Evolutionary conservation across 305 asterid species (phyloP), one percentile per base, ranked within the genome.

Genomic region (Fraxinus sp.): DNA sequence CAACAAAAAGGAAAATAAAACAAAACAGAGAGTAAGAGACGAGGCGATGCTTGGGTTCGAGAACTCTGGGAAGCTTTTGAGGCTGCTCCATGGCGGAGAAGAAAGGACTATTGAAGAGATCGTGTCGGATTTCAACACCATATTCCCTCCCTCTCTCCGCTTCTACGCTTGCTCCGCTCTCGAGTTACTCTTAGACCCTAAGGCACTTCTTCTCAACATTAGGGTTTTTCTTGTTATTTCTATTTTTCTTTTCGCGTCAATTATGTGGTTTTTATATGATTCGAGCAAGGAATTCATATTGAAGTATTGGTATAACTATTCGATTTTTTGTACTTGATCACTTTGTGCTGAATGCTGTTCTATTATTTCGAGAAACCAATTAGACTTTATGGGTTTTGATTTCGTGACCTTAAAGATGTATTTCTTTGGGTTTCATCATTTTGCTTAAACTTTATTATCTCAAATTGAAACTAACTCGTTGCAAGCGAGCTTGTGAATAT

Each of bases 111-210:
- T 96, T 36, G 93, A 96, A 43, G 94, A 93, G 83, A 92, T 96
- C 86, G 78, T 91, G 26, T 85, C 88, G 3, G 97, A 94, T 49
- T 93, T 94, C 88, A 84, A 46, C 85, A 84, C 93, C 77, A 82
- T 83, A 1, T 89, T 96, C 83, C 89, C 91, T 32, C 88, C 86
- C 80, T 87, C 92, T 46, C 83, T 84, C 41, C 90, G 89, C 68
- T 91, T 93, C 78, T 76, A 83, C 36, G 93, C 91, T 85, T 94
- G 99, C 90, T 86, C 93, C 59, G 91, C 97, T 55, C 92, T 96
- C 83, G 97, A 92, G 80, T 81, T 91, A 26, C 90, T 95, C 33
- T 89, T 91, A 68, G 92, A 89, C 88, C 81, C 87, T 75, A 86
- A 88, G 91, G 91, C 83, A 41, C 81, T 33, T 80, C 77, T 22